Conservation (phyloP, 2,329 filamentous ascomycete genomes). For the Diaporthe velutina region DNA sequence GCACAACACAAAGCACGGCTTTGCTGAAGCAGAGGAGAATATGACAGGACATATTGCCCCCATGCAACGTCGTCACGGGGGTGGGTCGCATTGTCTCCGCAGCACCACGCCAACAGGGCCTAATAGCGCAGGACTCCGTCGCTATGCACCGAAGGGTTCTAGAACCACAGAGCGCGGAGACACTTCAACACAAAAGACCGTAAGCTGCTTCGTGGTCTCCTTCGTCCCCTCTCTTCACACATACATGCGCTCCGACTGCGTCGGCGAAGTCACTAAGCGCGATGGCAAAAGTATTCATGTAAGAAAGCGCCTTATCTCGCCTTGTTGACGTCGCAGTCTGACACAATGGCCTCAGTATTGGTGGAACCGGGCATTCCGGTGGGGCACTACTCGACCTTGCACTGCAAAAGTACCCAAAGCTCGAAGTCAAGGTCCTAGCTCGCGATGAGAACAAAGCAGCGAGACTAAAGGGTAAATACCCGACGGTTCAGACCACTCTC, state of each 20-base stretch:
- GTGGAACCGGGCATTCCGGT: constrained; percentile 21
- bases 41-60: not conserved
- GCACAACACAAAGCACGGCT: not conserved
- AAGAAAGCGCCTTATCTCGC: not conserved
- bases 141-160: not conserved
- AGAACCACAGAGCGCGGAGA: not conserved
- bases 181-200: not conserved
- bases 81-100: constrained; percentile 10
- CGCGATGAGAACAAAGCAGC: constrained; percentile 31
- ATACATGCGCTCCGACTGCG: not conserved
- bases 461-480: constrained; percentile 36
- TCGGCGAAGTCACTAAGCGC: not conserved
- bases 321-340: not conserved
- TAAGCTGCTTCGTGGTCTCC: not conserved
- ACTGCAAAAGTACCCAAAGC: constrained; percentile 12
- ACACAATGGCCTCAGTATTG: constrained; percentile 13
- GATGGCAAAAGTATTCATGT: constrained; percentile 24
- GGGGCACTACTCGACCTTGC: constrained; percentile 22
- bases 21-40: not conserved
- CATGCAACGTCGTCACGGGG: not conserved
- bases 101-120: constrained; percentile 6
- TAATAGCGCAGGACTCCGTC: constrained; percentile 3
- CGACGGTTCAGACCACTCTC: constrained; percentile 30
- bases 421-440: constrained; percentile 30
- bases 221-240: too few species aligned